phyloP scores from a whole-genome alignment of 2,329 filamentous ascomycete species.

The Cadophora sp. region DNA sequence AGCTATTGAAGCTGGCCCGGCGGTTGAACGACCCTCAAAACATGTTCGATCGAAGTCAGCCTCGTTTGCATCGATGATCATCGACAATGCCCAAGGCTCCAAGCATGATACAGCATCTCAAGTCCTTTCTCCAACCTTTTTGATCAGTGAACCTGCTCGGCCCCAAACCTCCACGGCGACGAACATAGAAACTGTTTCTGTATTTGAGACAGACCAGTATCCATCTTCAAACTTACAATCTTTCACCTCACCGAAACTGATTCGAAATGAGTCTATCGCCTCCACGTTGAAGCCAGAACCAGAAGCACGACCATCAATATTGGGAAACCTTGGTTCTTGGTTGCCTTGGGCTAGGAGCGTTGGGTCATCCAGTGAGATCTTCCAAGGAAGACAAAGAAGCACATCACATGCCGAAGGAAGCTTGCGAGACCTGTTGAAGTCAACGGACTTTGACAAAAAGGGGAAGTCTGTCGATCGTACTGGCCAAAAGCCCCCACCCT shows the following conservation, averaged over 20 bases:
- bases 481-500: slow-evolving; percentile 24
- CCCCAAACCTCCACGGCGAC: slow-evolving; percentile 60
- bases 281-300: slow-evolving; percentile 36
- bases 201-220: slow-evolving; percentile 27
- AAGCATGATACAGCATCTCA: slow-evolving; percentile 46
- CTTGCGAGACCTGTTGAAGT: slow-evolving; percentile 58
- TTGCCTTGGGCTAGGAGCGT: slow-evolving; percentile 41
- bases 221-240: slow-evolving; percentile 32
- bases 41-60: slow-evolving; percentile 48
- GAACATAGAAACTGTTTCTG: slow-evolving; percentile 36
- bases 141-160: slow-evolving; percentile 62
- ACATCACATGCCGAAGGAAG: slow-evolving; percentile 62
- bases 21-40: slow-evolving; percentile 35
- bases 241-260: slow-evolving; percentile 38
- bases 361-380: slow-evolving; percentile 28
- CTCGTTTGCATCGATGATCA: slow-evolving; percentile 54
- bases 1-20: slow-evolving; percentile 26
- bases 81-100: slow-evolving; percentile 47
- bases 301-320: slow-evolving; percentile 35
- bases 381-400: slow-evolving; percentile 40
- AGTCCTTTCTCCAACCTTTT: slow-evolving; percentile 49
- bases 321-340: slow-evolving; percentile 43
- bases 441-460: slow-evolving; percentile 44
- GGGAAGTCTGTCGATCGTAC: slow-evolving; percentile 42
- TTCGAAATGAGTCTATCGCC: slow-evolving; percentile 40